Base-by-base conservation (phyloP, 75 land plant species). In the Larix kaempferi region DNA sequence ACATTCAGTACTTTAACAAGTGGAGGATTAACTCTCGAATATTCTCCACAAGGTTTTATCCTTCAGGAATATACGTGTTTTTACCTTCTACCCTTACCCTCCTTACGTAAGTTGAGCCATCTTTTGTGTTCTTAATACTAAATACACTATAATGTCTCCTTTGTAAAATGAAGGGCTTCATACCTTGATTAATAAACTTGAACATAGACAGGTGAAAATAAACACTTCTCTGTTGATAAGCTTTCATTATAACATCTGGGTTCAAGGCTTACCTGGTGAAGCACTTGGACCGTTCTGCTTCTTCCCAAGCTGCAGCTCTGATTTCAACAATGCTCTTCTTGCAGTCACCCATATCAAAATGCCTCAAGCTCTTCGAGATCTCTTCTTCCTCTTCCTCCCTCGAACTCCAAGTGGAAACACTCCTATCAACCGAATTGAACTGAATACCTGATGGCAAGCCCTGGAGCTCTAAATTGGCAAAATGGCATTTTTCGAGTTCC, bases 381-480 rank as follows among this genome's bases (percentile, higher is more conserved):
- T 93, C 97, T 27, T 91, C 97, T 67, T 93, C 98, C 77, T 95
- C 98, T 80, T 95, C 98, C 57, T 91, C 94, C 59, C 90, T 84
- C 19, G 96, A 88, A 67, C 91, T 93, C 98, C 98, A 95, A 78
- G 89, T 85, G 2, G 97, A 86, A 14, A 78, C 39, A 3, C 86
- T 63, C 59, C 44, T 37, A 23, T 59, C 56, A 69, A 69, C 25
- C 2, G 75, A 74, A 26, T 44, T 74, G 35, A 78, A 86, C 57
- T 89, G 89, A 15, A 82, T 49, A 22, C 88, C 83, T 33, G 52
- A 58, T 33, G 77, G 49, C 22, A 79, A 60, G 27, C 54, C 66
- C 55, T 78, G 73, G 14, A 88, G 86, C 74, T 92, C 85, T 33
- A 92, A 83, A 77, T 95, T 88, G 3, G 90, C 93, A 44, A 87